Evolutionary conservation across 2,329 filamentous ascomycete genomes (phyloP).

Genomic region (Fusarium avenaceum): DNA sequence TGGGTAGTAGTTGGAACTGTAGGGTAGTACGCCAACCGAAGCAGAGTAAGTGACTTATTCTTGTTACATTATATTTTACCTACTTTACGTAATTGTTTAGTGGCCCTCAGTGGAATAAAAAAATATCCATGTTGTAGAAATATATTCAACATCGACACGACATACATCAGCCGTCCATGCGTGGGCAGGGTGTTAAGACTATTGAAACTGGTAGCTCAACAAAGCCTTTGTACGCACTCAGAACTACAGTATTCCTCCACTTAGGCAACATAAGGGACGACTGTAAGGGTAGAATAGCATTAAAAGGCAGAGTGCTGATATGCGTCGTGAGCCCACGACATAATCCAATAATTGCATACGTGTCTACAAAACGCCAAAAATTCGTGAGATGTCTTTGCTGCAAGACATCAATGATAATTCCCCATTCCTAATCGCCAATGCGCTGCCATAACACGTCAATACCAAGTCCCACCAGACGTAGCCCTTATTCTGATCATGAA

Average conservation of each 20-base stretch:
- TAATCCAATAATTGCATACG: background rate
- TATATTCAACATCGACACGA: too few species aligned
- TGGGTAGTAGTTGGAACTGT: background rate
- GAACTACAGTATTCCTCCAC: background rate
- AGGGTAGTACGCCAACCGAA: background rate
- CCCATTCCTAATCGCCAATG: conserved; percentile 21
- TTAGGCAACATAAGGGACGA: background rate
- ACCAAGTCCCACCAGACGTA: conserved; percentile 18
- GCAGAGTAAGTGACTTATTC: background rate
- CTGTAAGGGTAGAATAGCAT: background rate
- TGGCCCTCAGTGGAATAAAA: too few species aligned
- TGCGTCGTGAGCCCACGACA: background rate
- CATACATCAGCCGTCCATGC: too few species aligned
- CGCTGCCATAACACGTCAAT: conserved; percentile 12
- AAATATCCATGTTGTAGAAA: too few species aligned
- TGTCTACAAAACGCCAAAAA: conserved; percentile 36
- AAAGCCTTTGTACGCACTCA: too few species aligned
- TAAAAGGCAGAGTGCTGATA: background rate
- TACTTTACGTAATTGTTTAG: too few species aligned
- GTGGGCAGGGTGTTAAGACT: too few species aligned
- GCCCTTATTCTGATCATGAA: background rate
- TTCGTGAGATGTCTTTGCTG: conserved; percentile 3
- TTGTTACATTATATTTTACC: too few species aligned
- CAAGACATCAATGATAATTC: conserved; percentile 3
- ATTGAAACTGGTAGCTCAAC: too few species aligned